Percentiles rank a stretch among this genome's conserved stretches.
phyloP scores from a whole-genome alignment of 2,329 filamentous ascomycete species.

The Botrytis aclada region DNA sequence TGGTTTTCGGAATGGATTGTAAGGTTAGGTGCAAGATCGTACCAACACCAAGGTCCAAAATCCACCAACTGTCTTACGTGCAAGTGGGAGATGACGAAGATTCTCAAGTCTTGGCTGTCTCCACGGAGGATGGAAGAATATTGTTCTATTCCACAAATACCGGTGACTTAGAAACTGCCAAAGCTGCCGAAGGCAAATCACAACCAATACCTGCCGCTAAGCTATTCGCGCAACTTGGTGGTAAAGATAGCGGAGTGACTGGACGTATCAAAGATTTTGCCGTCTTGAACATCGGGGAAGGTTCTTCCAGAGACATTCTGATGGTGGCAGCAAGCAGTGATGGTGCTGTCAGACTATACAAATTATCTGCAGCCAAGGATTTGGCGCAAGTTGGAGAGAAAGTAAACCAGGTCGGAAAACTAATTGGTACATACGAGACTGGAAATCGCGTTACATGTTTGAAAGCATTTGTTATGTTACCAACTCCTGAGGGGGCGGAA shows the following conservation, averaged over 20 bases:
- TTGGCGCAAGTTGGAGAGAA: constrained; percentile 38
- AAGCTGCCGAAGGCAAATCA: constrained; percentile 40
- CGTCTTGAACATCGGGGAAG: constrained; percentile 45
- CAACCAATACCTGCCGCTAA: constrained; percentile 57
- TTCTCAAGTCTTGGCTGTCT: constrained; percentile 66
- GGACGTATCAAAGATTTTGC: constrained; percentile 89
- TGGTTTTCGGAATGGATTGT: constrained; percentile 87
- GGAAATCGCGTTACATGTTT: constrained; percentile 87
- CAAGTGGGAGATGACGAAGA: constrained; percentile 46
- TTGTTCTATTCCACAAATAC: constrained; percentile 73
- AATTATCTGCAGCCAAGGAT: constrained; percentile 43
- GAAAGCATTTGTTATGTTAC: constrained; percentile 80
- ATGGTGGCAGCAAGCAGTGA: constrained; percentile 80
- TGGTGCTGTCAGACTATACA: constrained; percentile 79
- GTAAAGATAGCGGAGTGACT: constrained; percentile 63
- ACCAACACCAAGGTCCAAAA: constrained; percentile 66
- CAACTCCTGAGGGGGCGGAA: constrained; percentile 58
- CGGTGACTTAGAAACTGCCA: constrained; percentile 43
- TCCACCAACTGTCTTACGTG: constrained; percentile 79
- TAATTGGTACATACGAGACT: constrained; percentile 79
- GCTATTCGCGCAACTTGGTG: constrained; percentile 74
- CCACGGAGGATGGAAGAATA: constrained; percentile 87
- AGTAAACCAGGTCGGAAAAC: constrained; percentile 41
- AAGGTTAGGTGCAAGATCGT: constrained; percentile 72
- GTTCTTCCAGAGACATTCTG: constrained; percentile 46